phyloP scores from a whole-genome alignment of 2,329 filamentous ascomycete species.

The Nemania sp. region DNA sequence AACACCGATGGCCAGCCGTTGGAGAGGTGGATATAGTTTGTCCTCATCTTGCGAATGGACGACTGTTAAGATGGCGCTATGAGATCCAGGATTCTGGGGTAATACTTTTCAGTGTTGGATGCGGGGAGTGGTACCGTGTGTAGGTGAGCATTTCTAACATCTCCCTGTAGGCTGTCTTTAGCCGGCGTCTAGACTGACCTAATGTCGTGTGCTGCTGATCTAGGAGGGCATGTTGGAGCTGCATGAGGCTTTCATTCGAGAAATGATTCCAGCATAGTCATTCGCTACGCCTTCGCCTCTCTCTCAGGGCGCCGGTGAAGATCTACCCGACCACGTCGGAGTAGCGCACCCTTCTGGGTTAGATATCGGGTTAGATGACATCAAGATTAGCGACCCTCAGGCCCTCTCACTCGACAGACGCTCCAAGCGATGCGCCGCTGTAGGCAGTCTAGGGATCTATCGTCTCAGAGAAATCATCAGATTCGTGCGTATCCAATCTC shows the following conservation, averaged over 20 bases:
- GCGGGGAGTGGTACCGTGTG: background rate
- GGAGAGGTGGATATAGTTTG: conserved; percentile 27
- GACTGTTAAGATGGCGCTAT: background rate
- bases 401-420: too few relatives aligned
- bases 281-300: background rate
- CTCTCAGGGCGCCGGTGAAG: background rate
- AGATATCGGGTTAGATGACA: background rate
- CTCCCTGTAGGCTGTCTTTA: background rate
- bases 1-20: background rate
- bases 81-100: background rate
- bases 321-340: background rate
- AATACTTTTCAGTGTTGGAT: conserved; percentile 6
- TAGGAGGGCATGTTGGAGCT: background rate
- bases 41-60: background rate
- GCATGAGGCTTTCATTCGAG: background rate
- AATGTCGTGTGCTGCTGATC: too few relatives aligned
- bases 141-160: conserved; percentile 7
- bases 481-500: too few relatives aligned
- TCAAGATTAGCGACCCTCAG: background rate
- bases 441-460: too few relatives aligned
- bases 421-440: too few relatives aligned
- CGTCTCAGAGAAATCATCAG: too few relatives aligned
- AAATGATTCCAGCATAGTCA: too few relatives aligned
- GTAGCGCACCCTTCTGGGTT: background rate
- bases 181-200: background rate